Evolutionary conservation across 352 stramenopile genomes (phyloP).

Genomic region (Pythium pyrilobum): DNA sequence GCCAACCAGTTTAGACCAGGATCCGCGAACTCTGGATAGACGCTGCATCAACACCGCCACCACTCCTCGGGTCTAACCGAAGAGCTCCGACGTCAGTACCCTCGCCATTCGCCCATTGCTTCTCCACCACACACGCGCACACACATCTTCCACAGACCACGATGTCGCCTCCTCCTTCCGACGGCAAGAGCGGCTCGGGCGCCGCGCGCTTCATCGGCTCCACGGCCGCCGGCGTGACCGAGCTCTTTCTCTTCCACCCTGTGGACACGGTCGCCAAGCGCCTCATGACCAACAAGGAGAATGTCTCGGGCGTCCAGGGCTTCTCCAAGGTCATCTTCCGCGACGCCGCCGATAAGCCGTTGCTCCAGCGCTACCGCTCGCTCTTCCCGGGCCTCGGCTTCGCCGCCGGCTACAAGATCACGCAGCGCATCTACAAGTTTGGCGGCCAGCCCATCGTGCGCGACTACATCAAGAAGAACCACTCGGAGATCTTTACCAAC

Average conservation of each 20-base stretch:
- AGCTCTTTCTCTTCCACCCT: slow-evolving; percentile 94
- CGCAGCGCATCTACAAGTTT: slow-evolving; percentile 97
- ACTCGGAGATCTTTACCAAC: slow-evolving; percentile 84
- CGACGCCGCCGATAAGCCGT: slow-evolving; percentile 73
- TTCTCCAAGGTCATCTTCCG: slow-evolving; percentile 88
- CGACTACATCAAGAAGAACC: slow-evolving; percentile 89
- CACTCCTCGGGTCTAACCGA: no score
- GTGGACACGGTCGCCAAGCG: slow-evolving; percentile 95
- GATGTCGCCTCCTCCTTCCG: slow-evolving; percentile 45
- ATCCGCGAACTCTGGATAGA: no score
- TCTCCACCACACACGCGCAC: background rate
- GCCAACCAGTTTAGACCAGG: no score
- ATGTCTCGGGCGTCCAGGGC: slow-evolving; percentile 39
- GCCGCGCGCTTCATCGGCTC: slow-evolving; percentile 87
- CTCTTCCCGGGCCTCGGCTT: slow-evolving; percentile 92
- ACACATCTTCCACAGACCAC: slow-evolving; percentile 16
- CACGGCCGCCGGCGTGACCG: slow-evolving; percentile 88
- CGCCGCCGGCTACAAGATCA: slow-evolving; percentile 94
- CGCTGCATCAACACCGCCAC: no score
- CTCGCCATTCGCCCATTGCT: background rate
- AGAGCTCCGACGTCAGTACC: background rate
- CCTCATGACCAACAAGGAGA: slow-evolving; percentile 91
- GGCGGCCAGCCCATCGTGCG: slow-evolving; percentile 92
- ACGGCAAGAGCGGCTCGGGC: slow-evolving; percentile 31
- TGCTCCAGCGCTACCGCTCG: slow-evolving; percentile 76